Evolutionary conservation across 305 asterid species (phyloP), one percentile per base, ranked within the genome.

Genomic region (Fraxinus floribunda): DNA sequence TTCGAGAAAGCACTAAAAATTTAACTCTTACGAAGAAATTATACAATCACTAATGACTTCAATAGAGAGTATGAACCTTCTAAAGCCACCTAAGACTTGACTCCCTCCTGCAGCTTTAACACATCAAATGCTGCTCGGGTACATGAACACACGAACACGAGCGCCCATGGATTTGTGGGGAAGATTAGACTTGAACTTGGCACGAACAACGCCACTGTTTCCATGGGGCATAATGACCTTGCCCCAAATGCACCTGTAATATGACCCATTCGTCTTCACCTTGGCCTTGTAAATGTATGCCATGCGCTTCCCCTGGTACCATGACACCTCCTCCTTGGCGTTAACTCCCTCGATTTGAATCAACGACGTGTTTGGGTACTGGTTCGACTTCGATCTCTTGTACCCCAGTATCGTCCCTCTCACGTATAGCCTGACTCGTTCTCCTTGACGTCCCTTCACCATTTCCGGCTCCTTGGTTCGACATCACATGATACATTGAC

Each of bases 191-290:
- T 84, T 93, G 92, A 93, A 92, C 86, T 90, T 92, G 10, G 98
- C 98, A 13, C 98, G 90, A 62, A 93, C 95, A 2, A 93, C 92
- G 7, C 98, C 98, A 9, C 95, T 93, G 87, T 93, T 93, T 6
- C 98, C 98, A 18, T 93, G 98, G 8, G 98, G 98, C 76, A 98
- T 90, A 5, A 87, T 81, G 18, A 93, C 94, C 85, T 95, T 95
- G 0, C 98, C 98, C 98, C 97, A 95, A 85, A 95, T 93, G 89
- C 98, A 93, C 32, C 98, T 94, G 72, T 93, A 95, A 79, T 93
- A 95, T 2, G 98, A 89, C 24, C 97, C 97, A 26, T 90, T 81
- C 91, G 90, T 89, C 97, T 95, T 93, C 15, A 92, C 95, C 91
- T 95, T 93, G 41, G 98, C 98, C 89, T 94, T 95, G 91, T 95